phyloP scores from a whole-genome alignment of 768 basidiomycete genomes.

The Mycena pura region DNA sequence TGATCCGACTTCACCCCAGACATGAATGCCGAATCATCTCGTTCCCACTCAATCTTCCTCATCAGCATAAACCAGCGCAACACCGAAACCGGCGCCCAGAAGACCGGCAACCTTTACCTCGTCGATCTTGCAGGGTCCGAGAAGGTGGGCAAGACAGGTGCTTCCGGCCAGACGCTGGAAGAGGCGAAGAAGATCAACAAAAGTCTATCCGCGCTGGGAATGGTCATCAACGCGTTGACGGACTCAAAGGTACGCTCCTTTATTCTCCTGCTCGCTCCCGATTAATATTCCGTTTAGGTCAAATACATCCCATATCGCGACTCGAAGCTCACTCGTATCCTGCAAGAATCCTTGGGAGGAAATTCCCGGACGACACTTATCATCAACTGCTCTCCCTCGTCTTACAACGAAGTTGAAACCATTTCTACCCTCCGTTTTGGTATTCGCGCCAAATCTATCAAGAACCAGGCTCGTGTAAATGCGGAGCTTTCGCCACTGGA shows the following conservation, averaged over 20 bases:
- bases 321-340: conserved; percentile 97
- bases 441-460: conserved; percentile 99
- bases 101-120: conserved; percentile 95
- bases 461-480: conserved; percentile 99
- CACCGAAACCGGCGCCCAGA: conserved; percentile 93
- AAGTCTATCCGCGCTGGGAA: conserved; percentile 93
- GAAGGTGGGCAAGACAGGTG: conserved; percentile 99
- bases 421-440: conserved; percentile 97
- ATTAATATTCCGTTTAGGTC: conserved; percentile 56
- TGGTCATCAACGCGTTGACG: conserved; percentile 99
- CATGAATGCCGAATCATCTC: conserved; percentile 99
- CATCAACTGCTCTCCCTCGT: conserved; percentile 98
- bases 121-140: conserved; percentile 99
- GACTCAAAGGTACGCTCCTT: conserved; percentile 80
- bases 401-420: conserved; percentile 97
- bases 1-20: conserved; percentile 54
- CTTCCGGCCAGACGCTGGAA: conserved; percentile 97
- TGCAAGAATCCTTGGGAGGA: conserved; percentile 98
- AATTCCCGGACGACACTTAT: conserved; percentile 97
- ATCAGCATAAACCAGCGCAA: conserved; percentile 97
- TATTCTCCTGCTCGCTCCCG: not conserved
- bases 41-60: conserved; percentile 98
- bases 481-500: conserved; percentile 96
- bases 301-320: conserved; percentile 98
- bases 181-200: conserved; percentile 99